A percentile compares a stretch with the other conserved stretches of the same genome.
phyloP scores from a whole-genome alignment of 768 basidiomycete species.

The Trametes villosa region DNA sequence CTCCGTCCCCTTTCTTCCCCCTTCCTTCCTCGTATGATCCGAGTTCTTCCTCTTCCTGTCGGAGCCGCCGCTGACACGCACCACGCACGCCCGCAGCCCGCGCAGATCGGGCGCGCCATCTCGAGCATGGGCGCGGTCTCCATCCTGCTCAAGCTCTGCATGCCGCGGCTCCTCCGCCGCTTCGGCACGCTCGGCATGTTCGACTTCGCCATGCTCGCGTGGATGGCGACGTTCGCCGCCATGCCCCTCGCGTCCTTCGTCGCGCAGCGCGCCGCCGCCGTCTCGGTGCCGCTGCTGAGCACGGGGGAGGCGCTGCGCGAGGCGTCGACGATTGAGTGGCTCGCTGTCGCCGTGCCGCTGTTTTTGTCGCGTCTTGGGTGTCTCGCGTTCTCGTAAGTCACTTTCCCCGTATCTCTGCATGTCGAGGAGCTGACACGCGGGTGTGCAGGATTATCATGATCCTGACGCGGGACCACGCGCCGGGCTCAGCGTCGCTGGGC shows the following conservation, averaged over 20 bases:
- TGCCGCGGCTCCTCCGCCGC: constrained; percentile 55
- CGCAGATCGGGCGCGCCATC: constrained; percentile 62
- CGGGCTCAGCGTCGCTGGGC: constrained; percentile 33
- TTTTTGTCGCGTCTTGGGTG: constrained; percentile 48
- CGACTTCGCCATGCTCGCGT: constrained; percentile 53
- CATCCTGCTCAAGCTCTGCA: constrained; percentile 54
- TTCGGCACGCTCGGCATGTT: constrained; percentile 55
- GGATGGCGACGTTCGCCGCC: constrained; percentile 54
- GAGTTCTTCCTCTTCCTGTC: no score
- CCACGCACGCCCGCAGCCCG: constrained; percentile 41
- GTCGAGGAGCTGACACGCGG: not conserved
- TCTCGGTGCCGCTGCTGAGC: constrained; percentile 25
- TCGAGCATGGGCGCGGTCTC: constrained; percentile 55
- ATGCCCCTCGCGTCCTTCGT: constrained; percentile 57
- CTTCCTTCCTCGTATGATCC: no score
- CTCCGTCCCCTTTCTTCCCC: no score
- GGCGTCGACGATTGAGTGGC: constrained; percentile 50
- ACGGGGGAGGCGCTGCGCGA: not conserved
- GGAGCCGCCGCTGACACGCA: not conserved
- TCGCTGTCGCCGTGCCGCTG: constrained; percentile 51
- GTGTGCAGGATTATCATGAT: constrained; percentile 36
- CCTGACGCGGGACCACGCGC: constrained; percentile 35
- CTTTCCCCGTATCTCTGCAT: not conserved
- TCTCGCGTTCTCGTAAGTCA: constrained; percentile 58
- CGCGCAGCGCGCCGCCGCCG: constrained; percentile 41